Base-by-base conservation (phyloP, 805 yeast species). In the Nakazawaea wyomingensis region DNA sequence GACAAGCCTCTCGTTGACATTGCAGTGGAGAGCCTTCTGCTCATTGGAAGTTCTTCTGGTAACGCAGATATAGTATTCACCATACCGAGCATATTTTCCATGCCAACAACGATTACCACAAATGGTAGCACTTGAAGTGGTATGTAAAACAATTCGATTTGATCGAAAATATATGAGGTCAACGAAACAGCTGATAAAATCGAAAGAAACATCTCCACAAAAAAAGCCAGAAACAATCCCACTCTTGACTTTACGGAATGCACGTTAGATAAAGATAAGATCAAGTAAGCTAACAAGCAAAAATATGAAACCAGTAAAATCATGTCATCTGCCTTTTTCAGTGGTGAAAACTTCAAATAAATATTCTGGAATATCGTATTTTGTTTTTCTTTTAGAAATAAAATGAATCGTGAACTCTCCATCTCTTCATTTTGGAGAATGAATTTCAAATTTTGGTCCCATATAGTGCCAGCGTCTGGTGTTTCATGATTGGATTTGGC, bases 71-170 rank as follows among this genome's bases (percentile, higher is more conserved):
- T 55, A 4, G 71, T 53, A 11, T 61, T 55, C 18, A 73, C 57
- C 24, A 77, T 52, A 42, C 78, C 61, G 34, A 74, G 69, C 64
- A 65, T 67, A 50, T 74, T 75, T 46, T 74, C 80, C 14, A 67
- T 56, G 9, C 72, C 68, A 8, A 72, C 63, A 16, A 71, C 62
- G 2, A 69, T 45, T 2, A 73, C 65, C 5, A 69, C 51, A 41
- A 67, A 61, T 2, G 77, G 68, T 20, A 72, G 45, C 4, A 72
- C 56, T 29, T 59, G 65, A n/a, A 64, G 45, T 0, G 77, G 74
- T 5, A 63, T 52, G 37, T 69, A 64, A 21, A 60, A 52, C 29
- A 65, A 54, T 26, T 64, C 68, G 27, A 61, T 51, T 10, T 54
- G 55, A 18, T 61, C 54, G 44, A 55, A 64, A 19, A 69, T 47